Percentiles rank a stretch among this genome's conserved stretches.
phyloP scores from a whole-genome alignment of 2,329 filamentous ascomycete species.

The Pseudogymnoascus sp. region DNA sequence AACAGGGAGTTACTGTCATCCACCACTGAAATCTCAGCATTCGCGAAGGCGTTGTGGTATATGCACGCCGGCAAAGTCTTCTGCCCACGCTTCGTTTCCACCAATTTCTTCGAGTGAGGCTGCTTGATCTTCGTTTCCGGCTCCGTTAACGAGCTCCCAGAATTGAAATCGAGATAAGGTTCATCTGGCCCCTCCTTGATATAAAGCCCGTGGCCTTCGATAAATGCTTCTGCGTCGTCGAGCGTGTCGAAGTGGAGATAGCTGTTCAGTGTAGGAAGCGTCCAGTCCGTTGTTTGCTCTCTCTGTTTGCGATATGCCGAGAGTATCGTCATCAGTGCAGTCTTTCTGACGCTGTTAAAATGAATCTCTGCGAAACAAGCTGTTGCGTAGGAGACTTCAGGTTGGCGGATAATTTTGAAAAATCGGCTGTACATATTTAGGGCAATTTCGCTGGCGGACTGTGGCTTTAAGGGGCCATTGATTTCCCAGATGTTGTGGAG shows the following conservation, averaged over 20 bases:
- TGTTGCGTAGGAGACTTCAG: slow-evolving; percentile 60
- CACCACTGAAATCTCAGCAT: slow-evolving; percentile 16
- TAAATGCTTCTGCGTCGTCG: slow-evolving; percentile 59
- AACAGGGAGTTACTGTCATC: slow-evolving; percentile 13
- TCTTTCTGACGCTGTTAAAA: slow-evolving; percentile 54
- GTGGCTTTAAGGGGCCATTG: slow-evolving; percentile 51
- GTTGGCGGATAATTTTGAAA: slow-evolving; percentile 54
- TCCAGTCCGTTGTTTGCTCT: slow-evolving; percentile 54
- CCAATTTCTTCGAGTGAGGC: slow-evolving; percentile 48
- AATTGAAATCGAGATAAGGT: slow-evolving; percentile 29
- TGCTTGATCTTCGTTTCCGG: slow-evolving; percentile 48
- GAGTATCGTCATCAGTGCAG: slow-evolving; percentile 50
- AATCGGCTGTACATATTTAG: slow-evolving; percentile 47
- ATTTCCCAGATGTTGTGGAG: slow-evolving; percentile 52
- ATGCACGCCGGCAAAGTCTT: slow-evolving; percentile 50
- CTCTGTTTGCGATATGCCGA: slow-evolving; percentile 51
- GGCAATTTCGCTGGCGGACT: slow-evolving; percentile 34
- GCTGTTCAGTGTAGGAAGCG: slow-evolving; percentile 48
- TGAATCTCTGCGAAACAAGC: slow-evolving; percentile 64
- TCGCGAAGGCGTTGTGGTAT: slow-evolving; percentile 48
- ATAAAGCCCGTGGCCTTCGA: slow-evolving; percentile 49
- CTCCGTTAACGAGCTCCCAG: slow-evolving; percentile 23
- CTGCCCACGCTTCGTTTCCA: slow-evolving; percentile 54
- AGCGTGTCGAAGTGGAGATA: slow-evolving; percentile 63
- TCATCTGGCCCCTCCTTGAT: slow-evolving; percentile 40